Evolutionary conservation across 768 basidiomycete genomes (phyloP), one percentile per base, ranked within the genome.

Genomic region (Lenzites betulinus): DNA sequence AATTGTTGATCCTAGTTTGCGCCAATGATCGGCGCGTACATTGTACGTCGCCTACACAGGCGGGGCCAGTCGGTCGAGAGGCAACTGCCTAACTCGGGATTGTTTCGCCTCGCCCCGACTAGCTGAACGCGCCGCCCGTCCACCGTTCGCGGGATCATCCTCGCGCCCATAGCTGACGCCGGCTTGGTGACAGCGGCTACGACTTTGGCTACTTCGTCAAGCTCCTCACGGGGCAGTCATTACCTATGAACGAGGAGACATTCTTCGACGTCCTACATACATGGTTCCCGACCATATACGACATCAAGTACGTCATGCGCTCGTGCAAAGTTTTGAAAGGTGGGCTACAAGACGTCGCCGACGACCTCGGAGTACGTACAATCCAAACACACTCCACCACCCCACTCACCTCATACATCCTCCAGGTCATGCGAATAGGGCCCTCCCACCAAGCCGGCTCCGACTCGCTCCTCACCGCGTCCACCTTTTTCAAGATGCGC

Each of bases 181-280:
- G 46, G 20, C 25, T 36, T 35, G 7, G 28, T 36, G 41, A 22
- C 70, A 98, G 96, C 74, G 97, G 96, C 50, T 98, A 98, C 75
- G 97, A 99, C 75, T 98, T 99, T 76, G 97, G 97, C 36, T 99
- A 98, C 73, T 91, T 99, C 67, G 87, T 99, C 74, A 97, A 96
- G 73, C 83, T 98, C 42, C 82, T 99, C 51, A 91, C 92, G 23
- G 89, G 84, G 62, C 80, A 88, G 68, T 91, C 94, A 46, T 77
- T 98, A 60, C 97, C 97, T 9, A 86, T 88, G 20, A 86, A 86
- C 25, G 97, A 99, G 76, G 89, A 91, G 63, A 82, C 83, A 6
- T 98, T 98, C 78, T 97, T 98, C 72, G 85, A 91, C 47, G 83
- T 89, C 47, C 81, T 98, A 30, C 82, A 78, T 60, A 88, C 85